Evolutionary conservation across 2,329 filamentous ascomycete genomes (phyloP), one percentile per base, ranked within the genome.

Genomic region (Chalaropsis thielavioides): DNA sequence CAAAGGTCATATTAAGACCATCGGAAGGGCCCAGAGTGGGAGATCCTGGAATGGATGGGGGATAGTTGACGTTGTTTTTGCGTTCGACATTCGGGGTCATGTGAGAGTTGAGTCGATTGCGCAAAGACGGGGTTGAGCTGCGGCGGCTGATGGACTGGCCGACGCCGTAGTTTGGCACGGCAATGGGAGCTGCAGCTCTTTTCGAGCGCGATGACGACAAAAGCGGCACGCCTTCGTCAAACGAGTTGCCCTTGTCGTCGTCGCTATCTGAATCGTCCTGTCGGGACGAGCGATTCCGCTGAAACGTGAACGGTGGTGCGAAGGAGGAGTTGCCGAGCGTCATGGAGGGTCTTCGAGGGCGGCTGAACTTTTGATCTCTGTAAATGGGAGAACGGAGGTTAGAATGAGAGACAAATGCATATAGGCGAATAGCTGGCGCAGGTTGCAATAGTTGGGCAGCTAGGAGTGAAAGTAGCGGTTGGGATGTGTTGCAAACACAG

Each of bases 1-100:
- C 82, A 70, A 86, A 84, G 68, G 77, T 82, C 74, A 86, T 77
- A 43, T 82, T 79, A 65, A 78, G 73, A 40, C 77, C 77, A 66
- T 81, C 78, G 0, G 73, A 69, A 0, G 79, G 73, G 1, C 80
- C 80, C 66, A 84, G 75, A 1, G 74, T 74, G 1, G 85, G 85
- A 7, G 83, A 84, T 0, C 81, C 82, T 1, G 85, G 85, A 58
- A 88, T 78, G 0, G 86, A 88, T 0, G 85, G 86, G 2, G 85
- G 85, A 68, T 87, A 84, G 70, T 88, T 88, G 67, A 88, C 75
- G 74, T 86, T 83, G 70, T 84, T 85, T 65, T 75, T 40, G n/a
- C 66, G 62, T 31, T 67, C 66, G 46, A 56, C 24, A n/a, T 27
- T 59, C n/a, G 62, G 40, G 3, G 62, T 64, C 19, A 59, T 27